Percentiles rank a stretch among this genome's conserved stretches.
These are phyloP conservation scores for Entomortierella lignicola DNA, from an alignment of 192 early-diverging fungal genomes.

Conservation along the genomic window DNA sequence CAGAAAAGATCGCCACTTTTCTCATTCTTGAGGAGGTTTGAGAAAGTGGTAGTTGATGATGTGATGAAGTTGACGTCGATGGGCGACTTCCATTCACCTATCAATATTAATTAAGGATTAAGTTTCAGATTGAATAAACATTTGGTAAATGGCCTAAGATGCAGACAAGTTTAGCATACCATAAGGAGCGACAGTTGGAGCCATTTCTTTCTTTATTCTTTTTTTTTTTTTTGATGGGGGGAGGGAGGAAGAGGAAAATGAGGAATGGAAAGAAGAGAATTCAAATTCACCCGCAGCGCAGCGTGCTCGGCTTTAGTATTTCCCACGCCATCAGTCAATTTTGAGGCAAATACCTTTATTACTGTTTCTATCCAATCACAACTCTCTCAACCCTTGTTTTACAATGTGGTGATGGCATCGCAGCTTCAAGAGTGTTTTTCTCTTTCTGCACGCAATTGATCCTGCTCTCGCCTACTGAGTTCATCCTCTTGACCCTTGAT, in stretches of 20 bases:
- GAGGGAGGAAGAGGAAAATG: neutral
- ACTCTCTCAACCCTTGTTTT: no score
- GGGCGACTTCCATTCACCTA: slow-evolving; percentile 53
- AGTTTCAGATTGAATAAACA: neutral
- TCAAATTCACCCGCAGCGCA: no score
- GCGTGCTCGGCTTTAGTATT: no score
- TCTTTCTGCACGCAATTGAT: no score
- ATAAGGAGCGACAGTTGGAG: slow-evolving; percentile 32
- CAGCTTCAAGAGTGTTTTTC: no score
- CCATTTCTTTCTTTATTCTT: no score
- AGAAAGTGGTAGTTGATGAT: slow-evolving; percentile 24
- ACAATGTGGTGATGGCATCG: no score
- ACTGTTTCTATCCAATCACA: no score
- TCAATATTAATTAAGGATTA: neutral
- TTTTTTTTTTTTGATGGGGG: neutral
- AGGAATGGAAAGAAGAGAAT: neutral
- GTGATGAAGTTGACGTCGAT: slow-evolving; percentile 52
- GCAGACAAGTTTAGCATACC: slow-evolving; percentile 1
- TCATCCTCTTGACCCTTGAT: no score
- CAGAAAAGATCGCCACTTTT: slow-evolving; percentile 39
- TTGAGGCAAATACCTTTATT: no score
- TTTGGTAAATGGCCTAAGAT: neutral
- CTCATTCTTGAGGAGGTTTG: slow-evolving; percentile 46
- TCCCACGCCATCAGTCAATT: no score
- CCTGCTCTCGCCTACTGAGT: no score